Evolutionary conservation across 2,329 filamentous ascomycete species (phyloP).

Genomic region (Fusarium albidum): DNA sequence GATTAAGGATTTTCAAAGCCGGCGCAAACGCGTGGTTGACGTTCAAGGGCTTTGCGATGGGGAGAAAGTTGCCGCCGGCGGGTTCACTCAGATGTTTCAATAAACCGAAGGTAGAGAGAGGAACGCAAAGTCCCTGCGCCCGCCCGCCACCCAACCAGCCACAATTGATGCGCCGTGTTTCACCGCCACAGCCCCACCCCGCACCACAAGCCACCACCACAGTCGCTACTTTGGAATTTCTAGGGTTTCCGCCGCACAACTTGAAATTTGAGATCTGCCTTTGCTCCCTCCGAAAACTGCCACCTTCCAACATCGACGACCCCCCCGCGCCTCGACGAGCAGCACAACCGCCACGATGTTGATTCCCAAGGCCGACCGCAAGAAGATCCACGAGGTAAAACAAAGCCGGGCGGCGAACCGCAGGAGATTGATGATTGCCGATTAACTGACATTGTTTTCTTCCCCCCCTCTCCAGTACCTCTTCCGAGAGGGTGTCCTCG

Average conservation of each 20-base stretch:
- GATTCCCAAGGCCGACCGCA: conserved; percentile 99
- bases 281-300: conserved; percentile 47
- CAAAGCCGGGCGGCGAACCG: conserved; percentile 16
- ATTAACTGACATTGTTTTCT: conserved; percentile 41
- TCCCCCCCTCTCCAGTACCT: conserved; percentile 83
- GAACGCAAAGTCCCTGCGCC: too few relatives aligned
- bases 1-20: too few relatives aligned
- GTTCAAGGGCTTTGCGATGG: neutral
- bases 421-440: conserved; percentile 11
- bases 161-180: too few relatives aligned
- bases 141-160: too few relatives aligned
- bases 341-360: conserved; percentile 76
- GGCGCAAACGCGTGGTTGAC: neutral
- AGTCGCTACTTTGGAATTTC: conserved; percentile 47
- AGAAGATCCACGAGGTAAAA: conserved; percentile 95
- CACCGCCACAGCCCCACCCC: conserved; percentile 34
- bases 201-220: conserved; percentile 42
- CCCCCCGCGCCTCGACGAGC: conserved; percentile 47
- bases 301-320: conserved; percentile 62
- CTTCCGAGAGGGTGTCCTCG: conserved; percentile 92
- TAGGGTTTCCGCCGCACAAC: conserved; percentile 57
- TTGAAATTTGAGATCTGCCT: conserved; percentile 53
- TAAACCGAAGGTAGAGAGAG: too few relatives aligned
- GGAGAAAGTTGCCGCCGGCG: too few relatives aligned
- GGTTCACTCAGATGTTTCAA: too few relatives aligned